Evolutionary conservation across 2,329 filamentous ascomycete species (phyloP).

Genomic region (Ambrosiella xylebori): DNA sequence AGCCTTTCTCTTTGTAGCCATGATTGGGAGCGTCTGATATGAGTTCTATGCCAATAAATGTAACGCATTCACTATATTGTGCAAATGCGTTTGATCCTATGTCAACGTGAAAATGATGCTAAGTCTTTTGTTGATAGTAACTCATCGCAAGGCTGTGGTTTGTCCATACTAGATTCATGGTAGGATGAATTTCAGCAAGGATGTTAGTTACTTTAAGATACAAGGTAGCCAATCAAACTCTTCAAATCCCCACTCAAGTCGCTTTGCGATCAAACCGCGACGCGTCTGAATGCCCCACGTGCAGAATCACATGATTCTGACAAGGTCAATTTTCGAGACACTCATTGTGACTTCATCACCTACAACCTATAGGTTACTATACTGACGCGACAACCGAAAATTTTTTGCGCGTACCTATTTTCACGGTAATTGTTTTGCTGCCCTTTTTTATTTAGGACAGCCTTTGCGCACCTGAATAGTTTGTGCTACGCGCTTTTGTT

Average conservation of each 20-base stretch:
- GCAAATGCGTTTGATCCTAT: too few relatives aligned
- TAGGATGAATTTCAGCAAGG: too few relatives aligned
- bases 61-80: too few relatives aligned
- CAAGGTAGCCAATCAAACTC: constrained; percentile 9
- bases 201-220: too few relatives aligned
- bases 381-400: constrained; percentile 7
- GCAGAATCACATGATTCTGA: constrained; percentile 8
- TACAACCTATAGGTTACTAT: constrained; percentile 1
- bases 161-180: neutral
- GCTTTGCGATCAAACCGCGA: neutral
- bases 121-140: too few relatives aligned
- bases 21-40: constrained; percentile 21
- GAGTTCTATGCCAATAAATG: too few relatives aligned
- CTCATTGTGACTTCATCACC: constrained; percentile 7
- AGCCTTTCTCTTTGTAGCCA: constrained; percentile 90
- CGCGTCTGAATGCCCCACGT: constrained; percentile 2
- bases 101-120: too few relatives aligned
- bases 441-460: neutral
- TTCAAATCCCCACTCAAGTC: constrained; percentile 1
- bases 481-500: neutral
- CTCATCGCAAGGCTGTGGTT: neutral
- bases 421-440: neutral
- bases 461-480: neutral
- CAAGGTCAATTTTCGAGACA: constrained; percentile 10
- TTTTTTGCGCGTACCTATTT: neutral